Evolutionary conservation across 1,284 basidiomycete species (phyloP), one percentile per base, ranked within the genome.

Genomic region (Malassezia psittaci): DNA sequence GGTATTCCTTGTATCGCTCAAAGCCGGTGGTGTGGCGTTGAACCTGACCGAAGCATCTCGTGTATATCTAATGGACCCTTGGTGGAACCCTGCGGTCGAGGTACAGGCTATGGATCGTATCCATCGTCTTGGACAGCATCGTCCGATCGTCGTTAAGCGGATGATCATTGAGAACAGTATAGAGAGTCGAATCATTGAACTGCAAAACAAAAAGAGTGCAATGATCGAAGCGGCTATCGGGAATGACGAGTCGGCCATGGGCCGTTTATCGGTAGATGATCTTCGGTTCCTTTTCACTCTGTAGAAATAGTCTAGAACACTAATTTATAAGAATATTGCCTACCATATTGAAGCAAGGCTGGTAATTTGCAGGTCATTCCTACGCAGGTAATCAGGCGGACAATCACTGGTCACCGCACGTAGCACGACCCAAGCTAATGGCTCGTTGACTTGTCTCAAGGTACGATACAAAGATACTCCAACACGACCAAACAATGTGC

Each of bases 91-190:
- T 4, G 69, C 65, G 65, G 51, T 73, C 18, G 65, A 72, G 59
- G 66, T 61, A 33, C 74, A 96, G 81, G 91, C 91, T 2, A 94
- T 94, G 90, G 91, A 96, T 76, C 86, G 91, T 33, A 71, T 76
- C 54, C 88, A 90, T 76, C 84, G 88, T 61, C 79, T 93, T 35
- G 90, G 89, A 16, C 90, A 96, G 76, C 86, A 85, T 65, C 82
- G 93, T 21, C 91, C 93, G 3, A 57, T 57, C 18, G 44, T 58
- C 18, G 90, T 91, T 13, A 88, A 90, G 75, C 91, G 96, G 70
- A 81, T 96, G 36, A 87, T 96, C 32, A 82, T 96, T 52, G 90
- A 96, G 75, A 91, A 98, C 74, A 90, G 87, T 62, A 96, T 98
- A 64, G 93, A 98, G 76, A 87, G 86, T 68, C 85, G 90, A 61